Conservation (phyloP, 108 stramenopile genomes). For the Pseudonitzschia multistriata region DNA sequence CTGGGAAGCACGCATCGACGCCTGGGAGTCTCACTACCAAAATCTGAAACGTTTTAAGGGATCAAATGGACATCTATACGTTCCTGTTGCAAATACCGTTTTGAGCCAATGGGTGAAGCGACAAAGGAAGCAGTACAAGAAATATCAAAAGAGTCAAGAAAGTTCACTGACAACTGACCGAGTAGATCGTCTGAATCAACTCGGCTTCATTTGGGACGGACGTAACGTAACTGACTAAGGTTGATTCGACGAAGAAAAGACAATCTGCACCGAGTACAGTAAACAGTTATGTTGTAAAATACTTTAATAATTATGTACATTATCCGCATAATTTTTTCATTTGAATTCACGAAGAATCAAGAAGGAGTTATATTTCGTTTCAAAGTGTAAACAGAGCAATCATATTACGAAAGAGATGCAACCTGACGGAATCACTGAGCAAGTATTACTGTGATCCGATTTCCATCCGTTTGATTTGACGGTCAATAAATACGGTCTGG, state of each 20-base stretch:
- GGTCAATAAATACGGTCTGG: slow-evolving; percentile 82
- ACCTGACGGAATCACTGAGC: not conserved
- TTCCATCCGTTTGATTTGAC: slow-evolving; percentile 50
- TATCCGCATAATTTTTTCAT: not conserved
- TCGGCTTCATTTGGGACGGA: slow-evolving; percentile 56
- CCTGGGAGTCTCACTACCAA: slow-evolving; percentile 15
- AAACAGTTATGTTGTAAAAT: not conserved
- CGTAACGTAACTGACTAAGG: slow-evolving; percentile 2
- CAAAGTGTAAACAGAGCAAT: too few species aligned
- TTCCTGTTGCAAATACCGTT: slow-evolving; percentile 32
- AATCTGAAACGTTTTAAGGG: slow-evolving; percentile 29
- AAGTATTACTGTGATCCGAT: slow-evolving; percentile 23
- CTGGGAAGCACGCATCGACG: slow-evolving; percentile 42
- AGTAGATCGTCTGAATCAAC: slow-evolving; percentile 32
- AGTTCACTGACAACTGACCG: slow-evolving; percentile 45
- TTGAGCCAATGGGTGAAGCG: slow-evolving; percentile 45
- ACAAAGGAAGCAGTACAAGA: slow-evolving; percentile 51
- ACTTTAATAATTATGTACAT: not conserved
- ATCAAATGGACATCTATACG: slow-evolving; percentile 36
- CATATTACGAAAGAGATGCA: not conserved
- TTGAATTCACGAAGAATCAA: not conserved
- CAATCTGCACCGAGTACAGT: not conserved
- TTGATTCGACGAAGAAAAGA: not conserved
- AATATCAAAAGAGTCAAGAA: slow-evolving; percentile 20
- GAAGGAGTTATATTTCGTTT: not conserved